These are phyloP conservation scores for Auricularia sp. DNA, from an alignment of 768 basidiomycete species.

Conservation along the genomic window DNA sequence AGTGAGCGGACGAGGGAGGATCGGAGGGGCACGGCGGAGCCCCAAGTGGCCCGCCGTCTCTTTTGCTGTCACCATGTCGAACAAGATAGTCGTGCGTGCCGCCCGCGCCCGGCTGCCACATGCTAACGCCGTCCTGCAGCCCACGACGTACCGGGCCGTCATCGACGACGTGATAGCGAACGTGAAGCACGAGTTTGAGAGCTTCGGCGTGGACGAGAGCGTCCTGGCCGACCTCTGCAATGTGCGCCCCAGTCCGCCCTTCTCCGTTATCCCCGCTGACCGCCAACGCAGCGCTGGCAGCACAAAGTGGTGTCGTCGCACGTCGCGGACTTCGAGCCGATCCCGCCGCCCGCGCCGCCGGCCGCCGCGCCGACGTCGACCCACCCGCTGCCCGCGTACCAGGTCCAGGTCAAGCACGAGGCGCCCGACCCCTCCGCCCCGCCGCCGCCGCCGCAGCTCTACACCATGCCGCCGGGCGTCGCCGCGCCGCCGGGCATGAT, in stretches of 20 bases:
- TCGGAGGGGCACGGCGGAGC: background rate
- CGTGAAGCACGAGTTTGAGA: conserved; percentile 92
- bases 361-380: conserved; percentile 53
- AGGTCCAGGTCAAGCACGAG: background rate
- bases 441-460: background rate
- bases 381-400: conserved; percentile 36
- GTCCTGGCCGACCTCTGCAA: conserved; percentile 81
- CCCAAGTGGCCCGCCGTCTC: background rate
- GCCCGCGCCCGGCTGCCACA: conserved; percentile 37
- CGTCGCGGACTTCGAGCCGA: conserved; percentile 84
- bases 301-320: conserved; percentile 86
- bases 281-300: conserved; percentile 77
- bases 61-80: conserved; percentile 54
- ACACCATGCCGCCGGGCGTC: background rate
- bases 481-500: background rate
- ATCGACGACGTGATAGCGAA: conserved; percentile 91
- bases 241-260: conserved; percentile 42
- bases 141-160: conserved; percentile 80
- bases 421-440: background rate
- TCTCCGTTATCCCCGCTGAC: background rate
- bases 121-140: conserved; percentile 63
- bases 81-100: conserved; percentile 96
- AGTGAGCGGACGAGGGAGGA: background rate
- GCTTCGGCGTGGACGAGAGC: conserved; percentile 88
- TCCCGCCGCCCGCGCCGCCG: conserved; percentile 30